Evolutionary conservation across 129 eudicot genomes (phyloP).

Genomic region (Tanacetum coccineum): DNA sequence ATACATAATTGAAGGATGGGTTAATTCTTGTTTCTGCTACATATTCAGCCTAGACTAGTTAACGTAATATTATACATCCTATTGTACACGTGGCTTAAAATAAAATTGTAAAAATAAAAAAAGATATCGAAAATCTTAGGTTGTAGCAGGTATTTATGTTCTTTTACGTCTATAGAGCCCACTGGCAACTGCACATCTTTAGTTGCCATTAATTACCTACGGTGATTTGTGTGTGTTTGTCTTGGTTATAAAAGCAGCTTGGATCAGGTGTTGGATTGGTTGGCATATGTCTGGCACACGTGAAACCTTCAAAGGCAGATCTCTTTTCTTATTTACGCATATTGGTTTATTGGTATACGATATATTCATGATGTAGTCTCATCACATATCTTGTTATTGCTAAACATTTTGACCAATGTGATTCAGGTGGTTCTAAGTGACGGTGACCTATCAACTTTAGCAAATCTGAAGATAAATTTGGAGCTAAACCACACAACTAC

Average conservation of each 20-base stretch:
- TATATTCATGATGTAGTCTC: background rate
- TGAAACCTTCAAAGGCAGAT: conserved; percentile 67
- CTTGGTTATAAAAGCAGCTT: conserved; percentile 45
- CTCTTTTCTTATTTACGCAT: conserved; percentile 15
- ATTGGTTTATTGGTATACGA: too few species aligned
- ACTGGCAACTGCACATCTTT: conserved; percentile 1
- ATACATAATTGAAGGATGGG: background rate
- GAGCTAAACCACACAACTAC: conserved; percentile 48
- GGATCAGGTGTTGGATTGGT: conserved; percentile 99
- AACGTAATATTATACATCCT: background rate
- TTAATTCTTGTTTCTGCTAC: background rate
- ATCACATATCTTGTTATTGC: background rate
- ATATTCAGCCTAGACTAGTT: too few species aligned
- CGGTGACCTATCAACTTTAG: conserved; percentile 83
- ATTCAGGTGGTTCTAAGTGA: conserved; percentile 82
- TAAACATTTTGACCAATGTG: background rate
- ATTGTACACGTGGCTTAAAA: background rate
- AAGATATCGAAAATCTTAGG: conserved; percentile 1
- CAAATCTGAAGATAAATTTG: conserved; percentile 71
- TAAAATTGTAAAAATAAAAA: background rate
- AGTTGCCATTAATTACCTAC: background rate
- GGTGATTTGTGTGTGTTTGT: conserved; percentile 6
- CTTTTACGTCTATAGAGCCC: background rate
- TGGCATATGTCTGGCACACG: conserved; percentile 73
- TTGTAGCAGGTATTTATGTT: conserved; percentile 8